These are phyloP conservation scores for Trichoderma simmonsii DNA, from an alignment of 2,329 filamentous ascomycete species.

Conservation along the genomic window DNA sequence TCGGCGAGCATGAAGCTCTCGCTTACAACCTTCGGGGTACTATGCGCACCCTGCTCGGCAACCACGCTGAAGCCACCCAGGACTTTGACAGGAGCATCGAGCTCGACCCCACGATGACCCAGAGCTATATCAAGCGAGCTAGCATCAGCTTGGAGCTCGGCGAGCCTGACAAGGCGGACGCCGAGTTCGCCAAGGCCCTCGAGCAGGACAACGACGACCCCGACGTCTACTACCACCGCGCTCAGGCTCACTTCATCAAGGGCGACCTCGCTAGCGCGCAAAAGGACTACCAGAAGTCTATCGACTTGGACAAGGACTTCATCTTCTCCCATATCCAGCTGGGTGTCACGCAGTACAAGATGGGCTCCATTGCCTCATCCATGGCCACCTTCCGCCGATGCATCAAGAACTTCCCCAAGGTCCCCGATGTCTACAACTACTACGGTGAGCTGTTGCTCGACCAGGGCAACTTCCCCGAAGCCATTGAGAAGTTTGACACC, in stretches of 20 bases:
- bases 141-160: slow-evolving; percentile 96
- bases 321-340: slow-evolving; percentile 99
- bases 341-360: slow-evolving; percentile 99
- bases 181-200: slow-evolving; percentile 83
- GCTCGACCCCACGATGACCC: slow-evolving; percentile 80
- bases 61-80: slow-evolving; percentile 75
- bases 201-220: slow-evolving; percentile 84
- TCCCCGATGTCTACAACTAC: slow-evolving; percentile 99
- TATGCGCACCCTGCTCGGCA: slow-evolving; percentile 87
- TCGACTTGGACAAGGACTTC: slow-evolving; percentile 91
- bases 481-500: slow-evolving; percentile 95
- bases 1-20: slow-evolving; percentile 81
- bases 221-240: slow-evolving; percentile 98
- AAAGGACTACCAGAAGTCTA: slow-evolving; percentile 99
- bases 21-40: slow-evolving; percentile 97
- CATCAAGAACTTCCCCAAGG: slow-evolving; percentile 97
- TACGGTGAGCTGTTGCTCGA: slow-evolving; percentile 95
- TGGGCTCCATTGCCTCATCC: slow-evolving; percentile 94
- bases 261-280: slow-evolving; percentile 89
- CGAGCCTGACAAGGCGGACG: slow-evolving; percentile 78
- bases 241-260: slow-evolving; percentile 97
- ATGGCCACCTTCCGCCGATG: slow-evolving; percentile 98
- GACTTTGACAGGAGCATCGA: slow-evolving; percentile 94
- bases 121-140: slow-evolving; percentile 98
- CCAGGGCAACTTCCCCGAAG: slow-evolving; percentile 92